phyloP scores from a whole-genome alignment of 2,329 filamentous ascomycete species.

The Hirsutella minnesotensis region DNA sequence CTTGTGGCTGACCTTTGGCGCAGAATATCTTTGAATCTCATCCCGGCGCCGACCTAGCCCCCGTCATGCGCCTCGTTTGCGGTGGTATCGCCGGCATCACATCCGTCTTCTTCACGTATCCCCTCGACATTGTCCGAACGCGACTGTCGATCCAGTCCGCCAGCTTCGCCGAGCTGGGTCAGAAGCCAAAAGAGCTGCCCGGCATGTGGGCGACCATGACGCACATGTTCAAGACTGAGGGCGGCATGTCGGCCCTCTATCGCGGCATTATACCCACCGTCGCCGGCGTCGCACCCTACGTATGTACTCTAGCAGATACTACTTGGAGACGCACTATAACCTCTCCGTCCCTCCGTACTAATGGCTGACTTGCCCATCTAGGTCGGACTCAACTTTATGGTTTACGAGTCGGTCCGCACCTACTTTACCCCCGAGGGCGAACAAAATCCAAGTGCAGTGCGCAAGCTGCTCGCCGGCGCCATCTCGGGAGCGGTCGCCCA shows the following conservation, averaged over 20 bases:
- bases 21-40: slow-evolving; percentile 64
- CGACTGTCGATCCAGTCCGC: slow-evolving; percentile 93
- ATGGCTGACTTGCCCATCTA: slow-evolving; percentile 17
- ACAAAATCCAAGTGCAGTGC: slow-evolving; percentile 62
- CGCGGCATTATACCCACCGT: slow-evolving; percentile 89
- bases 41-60: slow-evolving; percentile 61
- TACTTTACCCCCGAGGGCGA: slow-evolving; percentile 82
- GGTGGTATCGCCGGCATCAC: slow-evolving; percentile 89
- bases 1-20: slow-evolving; percentile 3
- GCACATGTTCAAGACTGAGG: slow-evolving; percentile 83
- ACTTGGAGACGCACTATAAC: background rate
- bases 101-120: slow-evolving; percentile 89
- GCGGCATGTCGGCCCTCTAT: slow-evolving; percentile 77
- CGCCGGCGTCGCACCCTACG: slow-evolving; percentile 90
- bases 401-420: slow-evolving; percentile 79
- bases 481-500: slow-evolving; percentile 94
- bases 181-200: slow-evolving; percentile 56
- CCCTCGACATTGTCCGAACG: slow-evolving; percentile 93
- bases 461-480: slow-evolving; percentile 82
- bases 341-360: background rate
- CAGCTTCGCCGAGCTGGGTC: slow-evolving; percentile 72
- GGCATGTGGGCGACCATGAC: slow-evolving; percentile 85
- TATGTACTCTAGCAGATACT: slow-evolving; percentile 17
- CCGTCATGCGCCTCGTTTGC: slow-evolving; percentile 70
- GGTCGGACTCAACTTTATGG: slow-evolving; percentile 98